Conservation (phyloP, 768 basidiomycete species). For the Omphalotus guepiniiformis region DNA sequence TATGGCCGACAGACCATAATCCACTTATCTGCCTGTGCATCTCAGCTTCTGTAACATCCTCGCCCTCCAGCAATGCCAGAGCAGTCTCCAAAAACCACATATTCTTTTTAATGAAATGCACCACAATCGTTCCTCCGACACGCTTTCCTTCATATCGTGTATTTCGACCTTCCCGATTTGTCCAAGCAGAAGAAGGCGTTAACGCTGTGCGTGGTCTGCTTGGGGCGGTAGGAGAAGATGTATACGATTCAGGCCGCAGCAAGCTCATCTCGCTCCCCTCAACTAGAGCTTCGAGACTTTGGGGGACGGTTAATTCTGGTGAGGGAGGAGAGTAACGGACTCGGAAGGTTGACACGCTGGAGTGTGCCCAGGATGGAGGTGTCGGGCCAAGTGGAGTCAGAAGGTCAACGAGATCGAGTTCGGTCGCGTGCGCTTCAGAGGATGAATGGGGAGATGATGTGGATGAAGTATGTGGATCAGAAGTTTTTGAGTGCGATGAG, state of each 20-base stretch:
- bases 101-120: slow-evolving; percentile 96
- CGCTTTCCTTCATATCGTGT: slow-evolving; percentile 62
- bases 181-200: slow-evolving; percentile 46
- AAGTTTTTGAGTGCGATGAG: too few species aligned
- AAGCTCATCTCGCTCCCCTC: slow-evolving; percentile 86
- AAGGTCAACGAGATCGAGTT: not conserved
- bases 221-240: not conserved
- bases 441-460: slow-evolving; percentile 16
- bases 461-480: too few species aligned
- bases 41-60: slow-evolving; percentile 32
- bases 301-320: slow-evolving; percentile 54
- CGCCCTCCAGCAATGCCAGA: slow-evolving; percentile 78
- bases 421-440: not conserved
- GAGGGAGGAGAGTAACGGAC: slow-evolving; percentile 68
- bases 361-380: slow-evolving; percentile 68
- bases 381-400: slow-evolving; percentile 26
- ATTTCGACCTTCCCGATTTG: slow-evolving; percentile 63
- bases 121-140: slow-evolving; percentile 89
- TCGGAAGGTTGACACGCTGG: slow-evolving; percentile 85
- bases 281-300: slow-evolving; percentile 88
- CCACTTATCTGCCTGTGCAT: not conserved
- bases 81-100: slow-evolving; percentile 97
- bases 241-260: slow-evolving; percentile 53
- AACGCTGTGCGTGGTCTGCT: too few species aligned
- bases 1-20: slow-evolving; percentile 1